phyloP scores from a whole-genome alignment of 176 grass and related monocot genomes.

The Melocanna baccifera region DNA sequence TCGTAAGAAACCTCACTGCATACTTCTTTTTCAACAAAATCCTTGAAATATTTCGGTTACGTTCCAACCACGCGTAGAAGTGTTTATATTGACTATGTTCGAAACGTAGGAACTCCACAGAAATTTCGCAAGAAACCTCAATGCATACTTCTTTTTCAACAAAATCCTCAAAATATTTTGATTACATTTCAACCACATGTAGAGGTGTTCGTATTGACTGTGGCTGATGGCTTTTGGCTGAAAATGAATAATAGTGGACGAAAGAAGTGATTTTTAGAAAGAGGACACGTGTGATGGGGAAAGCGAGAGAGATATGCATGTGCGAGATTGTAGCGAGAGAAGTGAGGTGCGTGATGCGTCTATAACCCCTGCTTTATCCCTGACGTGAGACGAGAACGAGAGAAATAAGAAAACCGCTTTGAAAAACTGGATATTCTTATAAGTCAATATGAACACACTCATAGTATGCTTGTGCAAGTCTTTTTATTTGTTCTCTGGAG shows the following conservation, averaged over 20 bases:
- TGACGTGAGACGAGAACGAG: accelerated
- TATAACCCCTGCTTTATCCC: too few relatives aligned
- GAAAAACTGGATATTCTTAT: too few relatives aligned
- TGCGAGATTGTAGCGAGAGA: accelerated
- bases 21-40: background rate
- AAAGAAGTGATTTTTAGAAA: too few relatives aligned
- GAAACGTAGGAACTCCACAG: background rate
- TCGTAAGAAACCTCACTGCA: background rate
- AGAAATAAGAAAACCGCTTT: too few relatives aligned
- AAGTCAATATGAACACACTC: too few relatives aligned
- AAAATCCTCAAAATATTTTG: background rate
- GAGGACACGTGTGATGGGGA: accelerated
- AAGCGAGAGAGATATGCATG: too few relatives aligned
- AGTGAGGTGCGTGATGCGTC: too few relatives aligned
- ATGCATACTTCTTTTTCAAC: background rate
- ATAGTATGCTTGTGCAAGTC: too few relatives aligned
- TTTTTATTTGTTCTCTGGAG: too few relatives aligned
- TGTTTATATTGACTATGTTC: background rate
- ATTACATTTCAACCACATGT: background rate
- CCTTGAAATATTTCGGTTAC: background rate
- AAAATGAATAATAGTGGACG: too few relatives aligned
- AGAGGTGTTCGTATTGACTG: too few relatives aligned
- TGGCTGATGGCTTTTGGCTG: accelerated
- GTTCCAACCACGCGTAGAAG: background rate
- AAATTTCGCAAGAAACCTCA: background rate